These are phyloP conservation scores for Mortierella sp. DNA, from an alignment of 371 early-diverging fungal genomes.

Conservation along the genomic window DNA sequence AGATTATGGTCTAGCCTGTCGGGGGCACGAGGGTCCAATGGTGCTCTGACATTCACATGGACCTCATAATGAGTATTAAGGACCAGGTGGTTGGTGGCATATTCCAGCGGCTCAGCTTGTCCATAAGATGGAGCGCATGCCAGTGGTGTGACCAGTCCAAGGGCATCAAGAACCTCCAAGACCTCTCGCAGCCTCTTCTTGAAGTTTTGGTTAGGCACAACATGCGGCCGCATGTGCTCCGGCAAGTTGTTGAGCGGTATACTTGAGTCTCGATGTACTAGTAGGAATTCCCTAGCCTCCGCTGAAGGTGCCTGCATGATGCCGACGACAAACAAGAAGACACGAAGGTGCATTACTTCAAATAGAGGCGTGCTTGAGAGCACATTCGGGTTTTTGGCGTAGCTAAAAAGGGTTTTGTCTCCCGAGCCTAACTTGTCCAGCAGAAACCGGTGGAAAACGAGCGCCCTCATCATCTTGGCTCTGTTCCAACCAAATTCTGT, in stretches of 20 bases:
- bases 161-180: constrained; percentile 48
- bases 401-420: constrained; percentile 25
- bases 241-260: constrained; percentile 22
- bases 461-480: constrained; percentile 54
- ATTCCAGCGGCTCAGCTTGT: background rate
- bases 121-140: background rate
- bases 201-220: constrained; percentile 22
- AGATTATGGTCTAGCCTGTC: constrained; percentile 25
- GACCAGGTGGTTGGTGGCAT: constrained; percentile 36
- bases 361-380: constrained; percentile 29
- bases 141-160: constrained; percentile 39
- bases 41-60: constrained; percentile 27
- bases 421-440: constrained; percentile 24
- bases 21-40: constrained; percentile 26
- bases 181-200: constrained; percentile 43
- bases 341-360: constrained; percentile 27
- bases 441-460: constrained; percentile 44
- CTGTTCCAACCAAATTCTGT: constrained; percentile 41
- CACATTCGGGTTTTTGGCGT: background rate
- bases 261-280: constrained; percentile 22
- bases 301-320: constrained; percentile 15
- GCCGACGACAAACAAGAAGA: constrained; percentile 41
- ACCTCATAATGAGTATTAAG: constrained; percentile 45
- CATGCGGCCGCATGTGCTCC: constrained; percentile 4
- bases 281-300: constrained; percentile 20